Evolutionary conservation across 805 yeast genomes (phyloP).

Genomic region (Metschnikowia shivogae): DNA sequence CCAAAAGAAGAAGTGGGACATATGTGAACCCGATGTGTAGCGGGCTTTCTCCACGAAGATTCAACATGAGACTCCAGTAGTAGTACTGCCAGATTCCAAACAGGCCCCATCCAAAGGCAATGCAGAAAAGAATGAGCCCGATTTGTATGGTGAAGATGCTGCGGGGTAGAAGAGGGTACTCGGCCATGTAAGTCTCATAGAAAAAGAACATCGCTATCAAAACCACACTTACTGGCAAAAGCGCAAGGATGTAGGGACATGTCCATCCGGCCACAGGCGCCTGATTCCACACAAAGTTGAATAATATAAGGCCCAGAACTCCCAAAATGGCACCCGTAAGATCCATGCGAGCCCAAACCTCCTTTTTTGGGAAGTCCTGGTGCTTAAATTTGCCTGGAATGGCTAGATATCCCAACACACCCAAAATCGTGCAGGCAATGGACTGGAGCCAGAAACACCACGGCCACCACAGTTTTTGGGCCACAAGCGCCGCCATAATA

Average conservation of each 20-base stretch:
- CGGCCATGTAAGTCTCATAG: constrained; percentile 44
- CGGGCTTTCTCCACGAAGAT: constrained; percentile 45
- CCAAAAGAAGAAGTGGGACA: constrained; percentile 48
- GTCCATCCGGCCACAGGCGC: constrained; percentile 73
- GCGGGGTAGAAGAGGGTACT: constrained; percentile 52
- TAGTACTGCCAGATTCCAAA: constrained; percentile 74
- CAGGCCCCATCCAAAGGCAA: constrained; percentile 71
- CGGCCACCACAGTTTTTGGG: constrained; percentile 51
- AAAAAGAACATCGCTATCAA: constrained; percentile 39
- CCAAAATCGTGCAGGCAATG: constrained; percentile 33
- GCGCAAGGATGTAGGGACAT: constrained; percentile 50
- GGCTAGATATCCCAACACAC: constrained; percentile 28
- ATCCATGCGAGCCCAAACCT: constrained; percentile 17
- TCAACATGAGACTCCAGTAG: constrained; percentile 48
- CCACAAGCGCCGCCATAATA: constrained; percentile 46
- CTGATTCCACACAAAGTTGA: constrained; percentile 72
- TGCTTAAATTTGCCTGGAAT: constrained; percentile 31
- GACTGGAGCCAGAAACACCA: constrained; percentile 53
- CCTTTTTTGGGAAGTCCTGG: constrained; percentile 12
- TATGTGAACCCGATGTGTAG: constrained; percentile 36
- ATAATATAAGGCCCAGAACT: constrained; percentile 53
- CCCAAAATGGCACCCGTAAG: constrained; percentile 51
- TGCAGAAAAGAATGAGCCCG: constrained; percentile 45
- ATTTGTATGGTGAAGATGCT: constrained; percentile 43
- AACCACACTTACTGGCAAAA: constrained; percentile 51